These are phyloP conservation scores for Alternaria infectoria DNA, from an alignment of 2,329 filamentous ascomycete genomes.

Conservation along the genomic window DNA sequence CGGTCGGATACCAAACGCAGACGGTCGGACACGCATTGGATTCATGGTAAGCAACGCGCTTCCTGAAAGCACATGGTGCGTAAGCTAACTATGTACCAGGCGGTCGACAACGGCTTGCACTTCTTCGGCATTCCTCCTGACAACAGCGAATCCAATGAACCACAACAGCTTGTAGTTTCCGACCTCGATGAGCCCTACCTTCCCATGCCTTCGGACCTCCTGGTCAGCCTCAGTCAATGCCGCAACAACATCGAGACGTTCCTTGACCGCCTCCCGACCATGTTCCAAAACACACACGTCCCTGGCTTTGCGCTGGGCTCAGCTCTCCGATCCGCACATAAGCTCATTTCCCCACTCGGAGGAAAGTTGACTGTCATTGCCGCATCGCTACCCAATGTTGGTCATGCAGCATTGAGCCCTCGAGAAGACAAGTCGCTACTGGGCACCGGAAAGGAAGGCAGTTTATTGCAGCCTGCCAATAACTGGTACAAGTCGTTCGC, in stretches of 20 bases:
- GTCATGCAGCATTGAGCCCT: conserved; percentile 85
- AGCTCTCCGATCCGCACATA: conserved; percentile 89
- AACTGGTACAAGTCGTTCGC: conserved; percentile 99
- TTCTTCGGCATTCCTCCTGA: conserved; percentile 96
- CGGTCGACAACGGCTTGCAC: conserved; percentile 91
- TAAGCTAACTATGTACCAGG: neutral
- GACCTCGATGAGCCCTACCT: conserved; percentile 96
- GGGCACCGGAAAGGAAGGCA: conserved; percentile 89
- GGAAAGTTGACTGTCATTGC: conserved; percentile 94
- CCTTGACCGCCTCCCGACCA: conserved; percentile 86
- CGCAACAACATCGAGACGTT: conserved; percentile 91
- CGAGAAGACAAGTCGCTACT: conserved; percentile 95
- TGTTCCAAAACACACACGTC: conserved; percentile 96
- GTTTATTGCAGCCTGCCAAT: conserved; percentile 86
- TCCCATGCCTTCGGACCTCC: conserved; percentile 87
- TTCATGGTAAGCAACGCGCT: conserved; percentile 68
- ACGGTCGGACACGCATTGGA: conserved; percentile 87
- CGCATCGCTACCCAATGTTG: conserved; percentile 87
- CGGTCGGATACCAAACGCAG: conserved; percentile 97
- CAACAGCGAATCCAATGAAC: conserved; percentile 80
- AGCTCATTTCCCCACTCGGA: conserved; percentile 90
- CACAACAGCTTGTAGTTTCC: conserved; percentile 91
- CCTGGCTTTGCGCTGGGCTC: conserved; percentile 93
- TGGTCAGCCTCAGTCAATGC: conserved; percentile 88
- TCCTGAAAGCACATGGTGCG: neutral